These are phyloP conservation scores for Jatropha multifida DNA, from an alignment of 441 rosid genomes.

Conservation along the genomic window DNA sequence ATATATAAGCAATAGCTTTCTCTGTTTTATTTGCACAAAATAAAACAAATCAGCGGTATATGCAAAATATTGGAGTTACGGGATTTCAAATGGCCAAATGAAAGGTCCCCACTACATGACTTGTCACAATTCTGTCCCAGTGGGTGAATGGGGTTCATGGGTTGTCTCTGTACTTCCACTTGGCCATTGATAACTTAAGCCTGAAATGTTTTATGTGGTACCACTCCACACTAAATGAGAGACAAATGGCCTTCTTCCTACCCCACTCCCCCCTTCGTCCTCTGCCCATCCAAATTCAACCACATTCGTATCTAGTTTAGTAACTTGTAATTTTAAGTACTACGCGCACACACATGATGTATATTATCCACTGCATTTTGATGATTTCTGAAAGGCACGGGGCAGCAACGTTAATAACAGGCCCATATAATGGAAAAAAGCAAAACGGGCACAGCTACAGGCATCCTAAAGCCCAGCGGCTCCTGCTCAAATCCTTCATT, in stretches of 20 bases:
- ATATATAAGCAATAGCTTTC: too few species aligned
- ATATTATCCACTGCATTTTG: too few species aligned
- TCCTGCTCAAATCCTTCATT: too few species aligned
- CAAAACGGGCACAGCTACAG: too few species aligned
- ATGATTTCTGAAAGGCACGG: too few species aligned
- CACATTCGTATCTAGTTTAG: background rate
- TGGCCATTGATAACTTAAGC: constrained; percentile 13
- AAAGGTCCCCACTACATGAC: constrained; percentile 33
- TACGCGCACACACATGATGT: too few species aligned
- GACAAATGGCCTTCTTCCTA: constrained; percentile 13
- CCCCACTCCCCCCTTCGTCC: background rate
- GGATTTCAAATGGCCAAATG: background rate
- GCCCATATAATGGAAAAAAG: too few species aligned
- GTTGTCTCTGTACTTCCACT: constrained; percentile 37
- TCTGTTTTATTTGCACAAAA: too few species aligned
- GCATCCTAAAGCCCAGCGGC: too few species aligned
- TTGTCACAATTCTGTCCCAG: constrained; percentile 21
- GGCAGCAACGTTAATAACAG: too few species aligned
- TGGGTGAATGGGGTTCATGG: constrained; percentile 23
- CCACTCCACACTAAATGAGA: constrained; percentile 23
- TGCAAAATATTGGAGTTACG: background rate
- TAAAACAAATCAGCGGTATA: too few species aligned
- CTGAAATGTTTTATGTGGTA: constrained; percentile 22
- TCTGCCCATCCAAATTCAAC: background rate
- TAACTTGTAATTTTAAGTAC: too few species aligned